Evolutionary conservation across 2,329 filamentous ascomycete genomes (phyloP).

Genomic region (Diplodia intermedia): DNA sequence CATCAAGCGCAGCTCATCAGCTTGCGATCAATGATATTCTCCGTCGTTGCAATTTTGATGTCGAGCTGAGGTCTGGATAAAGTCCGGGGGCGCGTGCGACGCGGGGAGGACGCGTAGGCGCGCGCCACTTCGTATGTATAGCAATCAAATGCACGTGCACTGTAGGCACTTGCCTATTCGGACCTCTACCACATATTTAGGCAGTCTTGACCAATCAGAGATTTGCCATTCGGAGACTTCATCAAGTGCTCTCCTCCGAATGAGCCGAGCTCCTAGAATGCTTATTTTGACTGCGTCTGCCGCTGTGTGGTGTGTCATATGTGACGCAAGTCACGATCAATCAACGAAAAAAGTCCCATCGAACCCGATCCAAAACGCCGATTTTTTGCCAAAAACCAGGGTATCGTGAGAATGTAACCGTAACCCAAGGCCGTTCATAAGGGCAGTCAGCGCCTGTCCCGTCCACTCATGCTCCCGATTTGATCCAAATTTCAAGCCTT

Average conservation of each 20-base stretch:
- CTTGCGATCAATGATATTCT: not conserved
- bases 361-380: not conserved
- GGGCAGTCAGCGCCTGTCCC: conserved; percentile 1
- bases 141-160: not conserved
- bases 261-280: not conserved
- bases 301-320: not conserved
- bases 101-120: conserved; percentile 17
- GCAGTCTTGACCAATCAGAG: conserved; percentile 7
- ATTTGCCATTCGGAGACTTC: not conserved
- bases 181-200: not conserved
- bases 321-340: not conserved
- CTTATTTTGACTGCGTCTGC: not conserved
- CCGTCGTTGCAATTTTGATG: not conserved
- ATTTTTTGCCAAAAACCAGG: conserved; percentile 17
- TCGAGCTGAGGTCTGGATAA: conserved; percentile 27
- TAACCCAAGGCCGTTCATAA: conserved; percentile 21
- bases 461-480: not conserved
- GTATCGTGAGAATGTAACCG: conserved; percentile 26
- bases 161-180: conserved; percentile 2
- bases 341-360: not conserved
- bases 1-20: not conserved
- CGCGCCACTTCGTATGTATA: conserved; percentile 6
- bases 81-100: conserved; percentile 18
- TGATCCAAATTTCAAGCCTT: conserved; percentile 16
- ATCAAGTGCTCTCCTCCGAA: not conserved